Conservation (phyloP, 805 yeast species). For the Kodamaea sagamina region DNA sequence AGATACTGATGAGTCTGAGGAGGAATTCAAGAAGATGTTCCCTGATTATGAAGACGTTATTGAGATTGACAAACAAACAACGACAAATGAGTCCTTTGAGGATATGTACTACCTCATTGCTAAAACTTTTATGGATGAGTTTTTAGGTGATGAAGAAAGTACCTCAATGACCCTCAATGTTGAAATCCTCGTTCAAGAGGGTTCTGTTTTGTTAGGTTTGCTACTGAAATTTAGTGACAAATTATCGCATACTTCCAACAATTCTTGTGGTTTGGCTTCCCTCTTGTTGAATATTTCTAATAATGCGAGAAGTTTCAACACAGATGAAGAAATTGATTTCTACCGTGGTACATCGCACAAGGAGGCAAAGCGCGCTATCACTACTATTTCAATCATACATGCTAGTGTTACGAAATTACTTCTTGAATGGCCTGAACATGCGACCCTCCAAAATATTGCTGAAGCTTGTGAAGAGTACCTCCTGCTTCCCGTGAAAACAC, state of each 20-base stretch:
- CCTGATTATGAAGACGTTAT: constrained; percentile 75
- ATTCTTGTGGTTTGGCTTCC: constrained; percentile 24
- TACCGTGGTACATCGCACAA: constrained; percentile 61
- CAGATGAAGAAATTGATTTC: constrained; percentile 43
- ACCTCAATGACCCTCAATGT: constrained; percentile 15
- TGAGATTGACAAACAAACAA: constrained; percentile 3
- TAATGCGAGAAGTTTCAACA: constrained; percentile 14
- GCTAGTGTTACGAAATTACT: constrained; percentile 46
- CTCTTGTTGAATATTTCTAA: constrained; percentile 22
- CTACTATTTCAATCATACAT: constrained; percentile 36
- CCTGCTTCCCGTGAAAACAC: constrained; percentile 60
- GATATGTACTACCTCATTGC: constrained; percentile 53
- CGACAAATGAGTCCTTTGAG: constrained; percentile 35
- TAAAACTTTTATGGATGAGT: constrained; percentile 47
- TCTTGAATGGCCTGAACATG: constrained; percentile 92
- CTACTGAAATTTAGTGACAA: constrained; percentile 16
- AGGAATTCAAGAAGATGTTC: constrained; percentile 77
- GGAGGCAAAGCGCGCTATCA: constrained; percentile 64
- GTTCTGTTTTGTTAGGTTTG: constrained; percentile 28
- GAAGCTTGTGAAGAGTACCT: constrained; percentile 68
- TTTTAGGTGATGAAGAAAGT: constrained; percentile 22
- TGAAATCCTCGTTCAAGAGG: constrained; percentile 39
- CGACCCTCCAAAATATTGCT: constrained; percentile 70
- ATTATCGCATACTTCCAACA: constrained; percentile 19
- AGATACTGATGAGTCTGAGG: constrained; percentile 69